Base-by-base conservation (phyloP, 805 yeast species). In the Metschnikowia baotianmanensis region DNA sequence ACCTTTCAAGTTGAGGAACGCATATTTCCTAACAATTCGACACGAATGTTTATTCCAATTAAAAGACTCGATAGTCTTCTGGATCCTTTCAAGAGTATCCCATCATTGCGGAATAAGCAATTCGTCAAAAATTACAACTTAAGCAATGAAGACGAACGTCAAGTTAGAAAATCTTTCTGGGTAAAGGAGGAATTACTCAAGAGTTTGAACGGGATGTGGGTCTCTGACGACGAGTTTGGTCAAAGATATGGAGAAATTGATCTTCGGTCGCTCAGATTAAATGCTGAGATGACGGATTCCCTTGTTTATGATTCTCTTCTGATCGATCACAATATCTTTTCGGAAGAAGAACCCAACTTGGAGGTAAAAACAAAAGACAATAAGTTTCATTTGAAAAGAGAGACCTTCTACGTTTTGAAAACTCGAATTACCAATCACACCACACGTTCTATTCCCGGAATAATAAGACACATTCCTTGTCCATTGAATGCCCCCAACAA, bases 131-230 rank as follows among this genome's bases (percentile, higher is more conserved):
- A 78, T 52, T 65, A 70, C 45, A 76, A 65, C 45, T 65, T 76
- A 5, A 67, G 77, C 0, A 75, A 70, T 34, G 80, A 77, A 8
- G 87, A 85, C 45, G 82, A 75, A 25, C 52, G 52, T 31, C 74
- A 69, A 38, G 75, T 79, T 62, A 70, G 79, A 42, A 82, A 80
- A 46, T 65, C 77, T 2, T 93, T 89, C 59, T 91, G 99, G 99
- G 76, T 84, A 47, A 65, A 95, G 42, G 80, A 83, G 42, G 72
- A 74, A 45, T 58, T 93, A 1, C 63, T 91, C 38, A 68, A 73
- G 33, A 65, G 67, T 12, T 51, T 93, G 5, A 58, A 63, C 2
- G 96, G 96, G 2, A 52, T 59, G 2, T 91, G 99, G 99, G 53
- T 52, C 17, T 59, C 68, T 4, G 44, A 36, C 5, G 56, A 15